Evolutionary conservation across 768 basidiomycete species (phyloP), one percentile per base, ranked within the genome.

Genomic region (Serendipita sp.): DNA sequence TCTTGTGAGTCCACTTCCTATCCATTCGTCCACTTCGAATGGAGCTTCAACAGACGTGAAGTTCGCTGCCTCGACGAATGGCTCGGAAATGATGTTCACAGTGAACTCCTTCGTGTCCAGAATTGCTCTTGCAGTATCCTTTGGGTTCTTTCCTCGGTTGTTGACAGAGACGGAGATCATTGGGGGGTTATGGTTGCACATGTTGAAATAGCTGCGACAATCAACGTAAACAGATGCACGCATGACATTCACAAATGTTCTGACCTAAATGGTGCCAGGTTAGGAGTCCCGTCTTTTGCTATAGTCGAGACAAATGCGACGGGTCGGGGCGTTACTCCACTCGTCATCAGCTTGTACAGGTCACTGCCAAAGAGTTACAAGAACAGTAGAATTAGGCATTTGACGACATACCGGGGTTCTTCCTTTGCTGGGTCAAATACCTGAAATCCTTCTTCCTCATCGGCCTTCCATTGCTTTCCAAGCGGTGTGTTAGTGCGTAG

Each of bases 91-190:
- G 63, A 86, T 82, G 69, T 82, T 86, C 60, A 85, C 81, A 5
- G 83, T 83, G 72, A 90, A 91, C 70, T 86, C 78, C 66, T 82
- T 83, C 15, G 81, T 85, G 0, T 76, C 74, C 58, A 80, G 72
- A 67, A 88, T 85, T 67, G 89, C 89, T 66, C 79, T 77, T 58
- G 81, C 77, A 16, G 84, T 85, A 70, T 89, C 85, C 70, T 84
- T 82, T 45, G 78, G 76, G 41, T 75, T 73, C 32, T 74, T 75
- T 45, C 73, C 74, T 24, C 76, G 76, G 51, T 79, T 69, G 30
- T 76, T 75, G 71, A 86, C 82, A 3, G 83, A 84, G 56, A 89
- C 69, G 73, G 81, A 82, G 68, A 90, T 69, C 65, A 85, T 74
- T 0, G 88, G 84, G 2, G 87, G 88, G 65, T 86, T 78, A 70